These are phyloP conservation scores for Aureobasidium sp. DNA, from an alignment of 2,329 filamentous ascomycete genomes.

Conservation along the genomic window DNA sequence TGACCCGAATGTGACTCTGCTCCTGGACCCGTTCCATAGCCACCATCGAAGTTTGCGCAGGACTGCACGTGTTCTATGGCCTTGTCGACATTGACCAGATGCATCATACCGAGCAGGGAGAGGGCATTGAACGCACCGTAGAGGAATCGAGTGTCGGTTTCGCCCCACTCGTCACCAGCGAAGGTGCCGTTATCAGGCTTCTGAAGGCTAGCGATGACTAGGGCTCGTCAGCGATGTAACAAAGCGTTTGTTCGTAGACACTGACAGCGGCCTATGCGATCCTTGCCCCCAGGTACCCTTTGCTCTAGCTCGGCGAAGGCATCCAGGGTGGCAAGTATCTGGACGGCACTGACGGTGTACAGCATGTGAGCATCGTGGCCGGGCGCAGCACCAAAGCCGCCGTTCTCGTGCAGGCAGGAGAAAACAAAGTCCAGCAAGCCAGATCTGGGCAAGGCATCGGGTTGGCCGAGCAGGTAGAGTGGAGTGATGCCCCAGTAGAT, in stretches of 20 bases:
- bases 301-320: constrained; percentile 74
- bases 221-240: background rate
- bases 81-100: constrained; percentile 67
- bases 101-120: constrained; percentile 67
- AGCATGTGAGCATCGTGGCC: constrained; percentile 94
- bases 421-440: constrained; percentile 88
- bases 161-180: constrained; percentile 90
- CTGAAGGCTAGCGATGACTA: constrained; percentile 74
- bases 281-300: constrained; percentile 56
- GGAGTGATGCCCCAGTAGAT: constrained; percentile 94
- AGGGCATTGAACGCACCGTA: constrained; percentile 85
- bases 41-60: constrained; percentile 90
- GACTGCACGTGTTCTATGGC: constrained; percentile 70
- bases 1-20: constrained; percentile 93
- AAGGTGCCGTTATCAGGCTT: constrained; percentile 77
- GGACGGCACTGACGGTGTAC: constrained; percentile 89
- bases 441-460: constrained; percentile 69
- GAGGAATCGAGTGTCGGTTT: constrained; percentile 88
- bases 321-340: constrained; percentile 81
- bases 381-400: constrained; percentile 88
- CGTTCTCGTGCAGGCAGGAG: constrained; percentile 80
- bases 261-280: constrained; percentile 71
- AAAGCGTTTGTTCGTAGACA: background rate
- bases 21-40: constrained; percentile 80
- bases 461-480: constrained; percentile 71